A percentile compares a stretch with the other conserved stretches of the same genome.
These are phyloP conservation scores for Ceratobasidium sp. DNA, from an alignment of 1,284 basidiomycete genomes.

Conservation along the genomic window DNA sequence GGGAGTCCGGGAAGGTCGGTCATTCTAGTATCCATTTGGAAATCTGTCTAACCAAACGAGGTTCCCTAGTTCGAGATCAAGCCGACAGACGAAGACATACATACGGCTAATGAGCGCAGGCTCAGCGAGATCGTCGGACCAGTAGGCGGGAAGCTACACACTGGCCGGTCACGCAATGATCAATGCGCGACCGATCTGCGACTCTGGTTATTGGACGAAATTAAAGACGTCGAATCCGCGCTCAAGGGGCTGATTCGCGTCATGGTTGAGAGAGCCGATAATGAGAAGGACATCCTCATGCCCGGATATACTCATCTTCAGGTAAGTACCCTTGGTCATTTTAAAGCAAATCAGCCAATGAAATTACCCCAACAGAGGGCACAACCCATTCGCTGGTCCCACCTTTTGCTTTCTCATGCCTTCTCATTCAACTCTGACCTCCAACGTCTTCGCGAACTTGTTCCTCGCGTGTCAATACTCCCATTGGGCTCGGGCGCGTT, in stretches of 20 bases:
- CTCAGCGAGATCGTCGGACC: constrained; percentile 91
- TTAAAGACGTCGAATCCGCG: constrained; percentile 70
- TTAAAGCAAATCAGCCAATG: not conserved
- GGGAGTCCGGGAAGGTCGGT: constrained; percentile 71
- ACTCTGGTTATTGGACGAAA: constrained; percentile 88
- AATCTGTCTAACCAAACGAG: constrained; percentile 30
- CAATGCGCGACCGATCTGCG: constrained; percentile 99
- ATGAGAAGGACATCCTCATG: constrained; percentile 87
- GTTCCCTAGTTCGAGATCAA: constrained; percentile 67
- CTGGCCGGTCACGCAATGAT: constrained; percentile 94
- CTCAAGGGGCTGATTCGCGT: constrained; percentile 82
- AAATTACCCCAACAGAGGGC: constrained; percentile 66
- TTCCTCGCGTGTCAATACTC: constrained; percentile 87
- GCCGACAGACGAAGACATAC: constrained; percentile 95
- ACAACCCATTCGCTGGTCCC: constrained; percentile 98
- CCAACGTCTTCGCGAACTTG: constrained; percentile 80
- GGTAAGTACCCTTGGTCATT: constrained; percentile 55
- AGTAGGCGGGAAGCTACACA: constrained; percentile 91
- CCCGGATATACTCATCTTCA: constrained; percentile 98
- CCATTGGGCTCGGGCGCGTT: constrained; percentile 94
- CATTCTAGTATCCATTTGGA: not conserved
- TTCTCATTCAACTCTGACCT: constrained; percentile 90
- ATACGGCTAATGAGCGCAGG: constrained; percentile 98
- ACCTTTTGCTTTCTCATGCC: constrained; percentile 92
- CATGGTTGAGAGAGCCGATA: constrained; percentile 87